These are phyloP conservation scores for Spathaspora boniae DNA, from an alignment of 805 yeast genomes.

Conservation along the genomic window DNA sequence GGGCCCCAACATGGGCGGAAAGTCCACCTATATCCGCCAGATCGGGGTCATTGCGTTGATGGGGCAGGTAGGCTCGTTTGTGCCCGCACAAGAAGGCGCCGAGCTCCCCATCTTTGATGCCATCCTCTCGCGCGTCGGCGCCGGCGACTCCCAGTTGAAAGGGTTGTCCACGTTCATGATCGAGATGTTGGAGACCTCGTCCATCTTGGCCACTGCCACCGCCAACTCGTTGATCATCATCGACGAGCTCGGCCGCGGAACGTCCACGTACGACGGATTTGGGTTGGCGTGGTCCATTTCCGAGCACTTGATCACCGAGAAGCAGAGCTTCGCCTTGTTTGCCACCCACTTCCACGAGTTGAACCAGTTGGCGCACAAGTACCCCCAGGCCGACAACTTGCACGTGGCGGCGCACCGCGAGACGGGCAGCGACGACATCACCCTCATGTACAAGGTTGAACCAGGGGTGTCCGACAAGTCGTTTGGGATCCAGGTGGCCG, in stretches of 20 bases:
- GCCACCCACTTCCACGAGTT: constrained; percentile 98
- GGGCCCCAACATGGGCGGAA: constrained; percentile 98
- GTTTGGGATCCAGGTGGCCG: constrained; percentile 97
- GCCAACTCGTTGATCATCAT: constrained; percentile 77
- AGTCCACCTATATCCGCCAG: constrained; percentile 88
- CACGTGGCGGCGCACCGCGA: constrained; percentile 94
- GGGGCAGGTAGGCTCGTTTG: constrained; percentile 87
- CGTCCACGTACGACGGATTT: constrained; percentile 88
- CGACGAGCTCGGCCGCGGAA: constrained; percentile 95
- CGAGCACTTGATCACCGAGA: constrained; percentile 70
- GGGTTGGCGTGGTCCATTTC: constrained; percentile 97
- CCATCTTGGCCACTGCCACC: constrained; percentile 78
- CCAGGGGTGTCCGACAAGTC: constrained; percentile 95
- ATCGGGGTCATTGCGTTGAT: constrained; percentile 81
- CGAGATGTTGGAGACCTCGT: constrained; percentile 92
- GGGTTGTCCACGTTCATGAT: constrained; percentile 92
- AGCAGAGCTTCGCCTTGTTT: constrained; percentile 78
- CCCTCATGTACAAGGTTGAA: constrained; percentile 89
- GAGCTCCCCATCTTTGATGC: constrained; percentile 86
- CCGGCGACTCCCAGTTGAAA: constrained; percentile 95
- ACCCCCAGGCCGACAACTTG: constrained; percentile 67
- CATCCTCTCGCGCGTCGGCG: constrained; percentile 95
- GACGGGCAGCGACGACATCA: constrained; percentile 59
- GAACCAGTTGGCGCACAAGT: constrained; percentile 68
- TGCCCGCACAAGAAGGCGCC: constrained; percentile 65